A percentile compares a stretch with the other conserved stretches of the same genome.
These are phyloP conservation scores for Podospora tetraspora DNA, from an alignment of 495 filamentous ascomycete genomes.

Conservation along the genomic window DNA sequence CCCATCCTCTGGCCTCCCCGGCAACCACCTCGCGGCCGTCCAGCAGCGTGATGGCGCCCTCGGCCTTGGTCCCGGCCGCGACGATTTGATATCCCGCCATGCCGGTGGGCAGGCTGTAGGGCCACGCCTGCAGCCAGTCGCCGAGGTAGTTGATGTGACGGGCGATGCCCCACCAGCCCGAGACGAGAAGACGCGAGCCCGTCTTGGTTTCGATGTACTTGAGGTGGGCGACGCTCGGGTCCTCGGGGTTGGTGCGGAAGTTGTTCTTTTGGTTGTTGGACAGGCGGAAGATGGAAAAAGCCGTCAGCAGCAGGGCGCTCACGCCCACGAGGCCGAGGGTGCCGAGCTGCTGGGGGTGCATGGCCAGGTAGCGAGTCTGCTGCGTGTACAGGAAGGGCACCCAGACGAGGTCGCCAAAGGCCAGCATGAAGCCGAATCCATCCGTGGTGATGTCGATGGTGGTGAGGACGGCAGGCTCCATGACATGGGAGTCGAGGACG, in stretches of 20 bases:
- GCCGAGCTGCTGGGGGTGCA: slow-evolving; percentile 75
- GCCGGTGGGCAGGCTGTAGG: slow-evolving; percentile 85
- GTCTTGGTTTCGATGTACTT: slow-evolving; percentile 81
- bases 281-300: slow-evolving; percentile 85
- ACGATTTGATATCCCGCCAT: slow-evolving; percentile 70
- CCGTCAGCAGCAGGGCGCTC: slow-evolving; percentile 57
- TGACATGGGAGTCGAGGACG: slow-evolving; percentile 78
- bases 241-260: slow-evolving; percentile 83
- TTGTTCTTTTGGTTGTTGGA: slow-evolving; percentile 92
- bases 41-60: slow-evolving; percentile 50
- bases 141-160: slow-evolving; percentile 98
- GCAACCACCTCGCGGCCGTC: slow-evolving; percentile 59
- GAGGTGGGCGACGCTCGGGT: slow-evolving; percentile 73
- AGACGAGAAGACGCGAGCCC: slow-evolving; percentile 73
- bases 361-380: slow-evolving; percentile 81
- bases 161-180: slow-evolving; percentile 92
- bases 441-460: slow-evolving; percentile 95
- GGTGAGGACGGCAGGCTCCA: slow-evolving; percentile 87
- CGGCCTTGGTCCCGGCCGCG: slow-evolving; percentile 41
- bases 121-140: slow-evolving; percentile 92
- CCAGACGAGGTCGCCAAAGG: slow-evolving; percentile 92
- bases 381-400: slow-evolving; percentile 84
- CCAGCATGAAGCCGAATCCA: slow-evolving; percentile 95
- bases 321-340: slow-evolving; percentile 55
- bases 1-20: slow-evolving; percentile 71